Conservation (phyloP, 1,284 basidiomycete species). For the Agaricales sp. region DNA sequence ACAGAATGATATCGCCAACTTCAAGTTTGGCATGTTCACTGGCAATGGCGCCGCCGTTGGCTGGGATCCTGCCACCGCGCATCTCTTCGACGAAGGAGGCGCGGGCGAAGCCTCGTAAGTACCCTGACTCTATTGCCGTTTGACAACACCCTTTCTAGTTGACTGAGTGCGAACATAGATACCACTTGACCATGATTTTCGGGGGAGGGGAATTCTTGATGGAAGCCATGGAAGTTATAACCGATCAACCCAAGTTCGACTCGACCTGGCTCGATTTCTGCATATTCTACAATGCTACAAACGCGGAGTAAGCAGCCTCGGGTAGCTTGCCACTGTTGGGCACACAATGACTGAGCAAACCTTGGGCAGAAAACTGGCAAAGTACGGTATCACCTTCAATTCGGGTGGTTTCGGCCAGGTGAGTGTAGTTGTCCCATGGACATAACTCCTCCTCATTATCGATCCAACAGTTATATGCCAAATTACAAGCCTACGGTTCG, state of each 20-base stretch:
- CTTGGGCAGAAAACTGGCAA: conserved; percentile 21
- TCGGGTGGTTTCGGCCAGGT: conserved; percentile 28
- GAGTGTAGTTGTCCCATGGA: conserved; percentile 1
- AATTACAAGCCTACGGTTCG: conserved; percentile 27
- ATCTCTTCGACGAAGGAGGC: conserved; percentile 28
- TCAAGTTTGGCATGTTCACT: conserved; percentile 29
- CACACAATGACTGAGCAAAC: neutral
- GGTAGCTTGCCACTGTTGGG: neutral
- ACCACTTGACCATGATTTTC: conserved; percentile 30
- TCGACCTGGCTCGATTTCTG: conserved; percentile 33
- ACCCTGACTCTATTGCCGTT: neutral
- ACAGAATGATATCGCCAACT: conserved; percentile 26
- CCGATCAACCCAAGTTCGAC: conserved; percentile 29
- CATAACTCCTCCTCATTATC: neutral
- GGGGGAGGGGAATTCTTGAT: conserved; percentile 35
- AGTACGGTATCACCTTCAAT: conserved; percentile 25
- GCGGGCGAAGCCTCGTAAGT: conserved; percentile 23
- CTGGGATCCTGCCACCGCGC: conserved; percentile 30
- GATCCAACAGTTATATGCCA: conserved; percentile 28
- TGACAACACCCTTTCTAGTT: too few species aligned
- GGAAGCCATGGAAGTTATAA: conserved; percentile 30
- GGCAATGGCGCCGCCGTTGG: conserved; percentile 28
- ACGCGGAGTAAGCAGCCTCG: conserved; percentile 22
- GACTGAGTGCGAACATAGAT: conserved; percentile 13
- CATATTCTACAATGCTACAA: conserved; percentile 24